phyloP scores from a whole-genome alignment of 75 land plant genomes.

The Pinus albicaulis region DNA sequence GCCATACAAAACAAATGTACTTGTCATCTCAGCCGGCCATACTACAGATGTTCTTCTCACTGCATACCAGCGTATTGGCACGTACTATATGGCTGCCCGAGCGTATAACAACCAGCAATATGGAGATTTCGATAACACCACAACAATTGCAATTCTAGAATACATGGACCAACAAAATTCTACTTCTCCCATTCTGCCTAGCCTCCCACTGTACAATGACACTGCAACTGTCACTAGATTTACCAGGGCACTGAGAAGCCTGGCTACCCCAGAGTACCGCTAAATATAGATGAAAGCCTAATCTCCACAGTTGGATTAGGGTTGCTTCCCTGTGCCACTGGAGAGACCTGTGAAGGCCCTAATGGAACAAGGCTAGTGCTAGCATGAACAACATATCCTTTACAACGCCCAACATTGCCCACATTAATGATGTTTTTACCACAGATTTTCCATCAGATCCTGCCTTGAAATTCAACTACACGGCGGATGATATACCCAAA shows the following conservation, averaged over 20 bases:
- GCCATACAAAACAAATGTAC: conserved; percentile 18
- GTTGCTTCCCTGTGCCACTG: conserved; percentile 7
- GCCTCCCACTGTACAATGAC: conserved; percentile 25
- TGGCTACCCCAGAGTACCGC: conserved; percentile 8
- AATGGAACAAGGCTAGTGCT: conserved; percentile 4
- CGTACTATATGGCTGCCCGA: conserved; percentile 23
- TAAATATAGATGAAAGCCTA: neutral
- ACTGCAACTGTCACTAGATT: conserved; percentile 3
- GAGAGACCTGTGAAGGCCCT: conserved; percentile 3
- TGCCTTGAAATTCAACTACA: conserved; percentile 10
- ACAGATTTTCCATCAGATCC: conserved; percentile 17
- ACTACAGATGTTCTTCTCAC: conserved; percentile 32
- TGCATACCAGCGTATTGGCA: conserved; percentile 12
- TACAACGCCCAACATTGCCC: conserved; percentile 11
- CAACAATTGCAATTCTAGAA: neutral
- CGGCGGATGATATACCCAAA: neutral
- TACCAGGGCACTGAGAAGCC: conserved; percentile 10
- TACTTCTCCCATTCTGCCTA: neutral
- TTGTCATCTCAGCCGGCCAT: conserved; percentile 25
- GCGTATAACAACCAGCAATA: neutral
- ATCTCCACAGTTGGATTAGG: conserved; percentile 11
- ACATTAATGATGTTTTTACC: conserved; percentile 7
- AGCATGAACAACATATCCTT: conserved; percentile 32
- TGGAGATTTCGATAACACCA: neutral
- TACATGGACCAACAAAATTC: neutral